A percentile compares a stretch with the other conserved stretches of the same genome.
phyloP scores from a whole-genome alignment of 1,284 basidiomycete genomes.

The Mycosarcoma mackinlayi region DNA sequence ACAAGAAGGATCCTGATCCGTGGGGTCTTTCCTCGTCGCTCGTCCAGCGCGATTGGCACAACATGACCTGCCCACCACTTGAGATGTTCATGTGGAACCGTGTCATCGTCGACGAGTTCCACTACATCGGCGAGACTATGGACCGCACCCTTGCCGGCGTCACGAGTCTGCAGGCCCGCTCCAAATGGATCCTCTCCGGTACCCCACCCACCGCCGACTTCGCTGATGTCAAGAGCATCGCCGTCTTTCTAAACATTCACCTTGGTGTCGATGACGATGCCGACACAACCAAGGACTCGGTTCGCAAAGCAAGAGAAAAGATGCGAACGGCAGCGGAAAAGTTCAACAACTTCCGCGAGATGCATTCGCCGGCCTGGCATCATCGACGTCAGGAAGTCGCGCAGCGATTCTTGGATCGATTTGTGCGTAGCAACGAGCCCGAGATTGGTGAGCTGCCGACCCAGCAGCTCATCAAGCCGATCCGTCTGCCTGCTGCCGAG shows the following conservation, averaged over 20 bases:
- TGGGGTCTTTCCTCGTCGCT: constrained; percentile 79
- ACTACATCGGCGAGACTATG: constrained; percentile 77
- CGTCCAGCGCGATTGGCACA: constrained; percentile 79
- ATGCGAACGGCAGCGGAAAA: constrained; percentile 90
- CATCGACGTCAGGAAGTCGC: constrained; percentile 83
- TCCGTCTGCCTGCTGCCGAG: constrained; percentile 88
- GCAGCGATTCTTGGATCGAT: constrained; percentile 75
- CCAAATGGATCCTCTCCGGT: constrained; percentile 94
- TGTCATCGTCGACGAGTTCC: constrained; percentile 92
- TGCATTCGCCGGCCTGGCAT: constrained; percentile 91
- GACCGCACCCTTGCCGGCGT: constrained; percentile 83
- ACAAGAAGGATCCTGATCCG: constrained; percentile 43
- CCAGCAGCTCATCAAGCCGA: constrained; percentile 76
- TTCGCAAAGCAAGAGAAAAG: constrained; percentile 77
- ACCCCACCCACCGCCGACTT: constrained; percentile 94
- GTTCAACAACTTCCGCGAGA: constrained; percentile 95
- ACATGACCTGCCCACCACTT: constrained; percentile 83
- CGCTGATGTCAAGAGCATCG: constrained; percentile 80
- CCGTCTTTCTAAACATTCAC: constrained; percentile 60
- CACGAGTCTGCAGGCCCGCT: constrained; percentile 79
- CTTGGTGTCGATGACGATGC: constrained; percentile 79
- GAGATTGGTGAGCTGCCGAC: constrained; percentile 95
- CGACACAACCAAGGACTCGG: constrained; percentile 73
- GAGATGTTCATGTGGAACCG: constrained; percentile 83
- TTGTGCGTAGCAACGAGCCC: constrained; percentile 81